Base-by-base conservation (phyloP, 78 protist genomes). In the Tieghemostelium lacteum region DNA sequence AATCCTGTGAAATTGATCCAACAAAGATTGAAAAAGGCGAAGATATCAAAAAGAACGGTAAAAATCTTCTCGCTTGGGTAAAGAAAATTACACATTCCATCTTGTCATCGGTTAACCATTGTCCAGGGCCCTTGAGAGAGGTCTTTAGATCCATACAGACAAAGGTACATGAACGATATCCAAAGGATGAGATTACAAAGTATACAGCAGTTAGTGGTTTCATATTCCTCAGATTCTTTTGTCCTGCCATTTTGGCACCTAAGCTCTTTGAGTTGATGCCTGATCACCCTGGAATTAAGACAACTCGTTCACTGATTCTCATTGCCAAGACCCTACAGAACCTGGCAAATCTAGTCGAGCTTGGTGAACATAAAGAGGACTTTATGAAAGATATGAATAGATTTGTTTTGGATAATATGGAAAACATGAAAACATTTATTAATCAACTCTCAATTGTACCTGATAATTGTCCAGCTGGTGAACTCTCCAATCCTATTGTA, bases 171-270 rank as follows among this genome's bases (percentile, higher is more conserved):
- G 76, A 37, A 14, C 54, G 77, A 42, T 89, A 71, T 45, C 85
- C 88, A 37, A n/a, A 33, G 20, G 87, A 89, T 26, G 78, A 77
- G 29, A 49, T 66, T 26, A 78, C 88, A 2, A 58, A 61, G 37
- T 95, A 95, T 74, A 95, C 96, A 0, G 95, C 88, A 1, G 83
- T 89, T 2, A 29, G 73, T 28, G 97, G 96, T 37, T 74, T 95
- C 64, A 60, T 95, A 29, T 95, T 95, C 71, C 40, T 95, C 33
- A 78, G 97, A 28, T 94, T 95, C 77, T 80, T 93, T 36, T 88
- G 94, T 57, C 97, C 97, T 8, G 95, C 97, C 8, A 92, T 95
- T 57, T 62, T 95, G 65, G 92, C 86, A 28, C 97, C 97, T 5
- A 93, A 94, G 58, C 83, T 91, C 0, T 95, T 95, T 75, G 94